Conservation (phyloP, 768 basidiomycete genomes). For the Cubamyces sp. region DNA sequence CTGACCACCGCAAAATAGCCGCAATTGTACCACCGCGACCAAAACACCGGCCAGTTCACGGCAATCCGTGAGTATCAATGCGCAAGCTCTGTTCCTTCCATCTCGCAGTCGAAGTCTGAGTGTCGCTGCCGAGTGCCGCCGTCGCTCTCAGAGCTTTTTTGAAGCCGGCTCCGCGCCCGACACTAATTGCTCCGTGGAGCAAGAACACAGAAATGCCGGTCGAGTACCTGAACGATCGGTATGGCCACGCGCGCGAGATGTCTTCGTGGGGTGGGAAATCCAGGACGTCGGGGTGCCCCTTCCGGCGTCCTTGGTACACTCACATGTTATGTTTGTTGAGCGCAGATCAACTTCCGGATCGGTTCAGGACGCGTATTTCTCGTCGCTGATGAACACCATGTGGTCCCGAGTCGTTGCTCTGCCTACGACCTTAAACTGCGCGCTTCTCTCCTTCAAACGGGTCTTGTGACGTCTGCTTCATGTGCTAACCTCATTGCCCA, state of each 20-base stretch:
- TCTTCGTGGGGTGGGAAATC: background rate
- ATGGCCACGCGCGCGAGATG: background rate
- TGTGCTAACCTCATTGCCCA: background rate
- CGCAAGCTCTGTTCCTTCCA: background rate
- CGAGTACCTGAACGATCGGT: too few species aligned
- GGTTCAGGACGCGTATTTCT: background rate
- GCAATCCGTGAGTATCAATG: constrained; percentile 20
- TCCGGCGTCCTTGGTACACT: background rate
- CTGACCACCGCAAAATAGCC: constrained; percentile 23
- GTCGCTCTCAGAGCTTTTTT: background rate
- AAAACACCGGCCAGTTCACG: constrained; percentile 23
- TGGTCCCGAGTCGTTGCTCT: too few species aligned
- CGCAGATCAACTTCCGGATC: background rate
- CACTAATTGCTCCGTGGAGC: background rate
- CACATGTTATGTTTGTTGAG: background rate
- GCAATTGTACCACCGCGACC: constrained; percentile 27
- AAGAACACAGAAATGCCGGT: background rate
- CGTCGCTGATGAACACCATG: background rate
- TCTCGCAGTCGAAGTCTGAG: too few species aligned
- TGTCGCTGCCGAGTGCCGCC: too few species aligned
- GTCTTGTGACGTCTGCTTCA: background rate
- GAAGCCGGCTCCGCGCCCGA: background rate
- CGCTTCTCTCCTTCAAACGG: too few species aligned
- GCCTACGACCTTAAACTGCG: too few species aligned
- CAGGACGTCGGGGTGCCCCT: background rate